A percentile compares a stretch with the other conserved stretches of the same genome.
These are phyloP conservation scores for Dryas integrifolia DNA, from an alignment of 331 rosid genomes.

Conservation along the genomic window DNA sequence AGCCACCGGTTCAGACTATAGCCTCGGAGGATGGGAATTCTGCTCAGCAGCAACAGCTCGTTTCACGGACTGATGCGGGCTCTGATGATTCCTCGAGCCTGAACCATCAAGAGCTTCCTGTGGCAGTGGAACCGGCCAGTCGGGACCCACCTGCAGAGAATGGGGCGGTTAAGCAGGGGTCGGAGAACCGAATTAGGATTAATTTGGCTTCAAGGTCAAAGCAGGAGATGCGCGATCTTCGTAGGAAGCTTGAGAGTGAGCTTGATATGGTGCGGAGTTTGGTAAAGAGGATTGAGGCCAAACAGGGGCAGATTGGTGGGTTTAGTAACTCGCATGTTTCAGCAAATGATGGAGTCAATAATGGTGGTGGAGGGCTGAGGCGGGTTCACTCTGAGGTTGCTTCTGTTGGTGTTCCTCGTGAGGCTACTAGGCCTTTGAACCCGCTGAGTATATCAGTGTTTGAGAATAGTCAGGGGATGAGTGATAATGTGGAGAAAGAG, in stretches of 20 bases:
- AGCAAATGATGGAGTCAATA: slow-evolving; percentile 38
- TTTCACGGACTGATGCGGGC: slow-evolving; percentile 39
- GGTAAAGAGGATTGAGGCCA: slow-evolving; percentile 70
- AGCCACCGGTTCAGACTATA: not conserved
- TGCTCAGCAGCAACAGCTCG: slow-evolving; percentile 26
- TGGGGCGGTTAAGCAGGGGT: slow-evolving; percentile 28
- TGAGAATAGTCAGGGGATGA: slow-evolving; percentile 63
- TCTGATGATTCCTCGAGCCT: slow-evolving; percentile 45
- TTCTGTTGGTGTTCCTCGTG: slow-evolving; percentile 52
- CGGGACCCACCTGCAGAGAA: slow-evolving; percentile 44
- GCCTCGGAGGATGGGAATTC: slow-evolving; percentile 39
- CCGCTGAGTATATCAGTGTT: slow-evolving; percentile 54
- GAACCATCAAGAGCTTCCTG: slow-evolving; percentile 33
- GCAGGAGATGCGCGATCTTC: slow-evolving; percentile 53
- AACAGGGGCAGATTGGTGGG: slow-evolving; percentile 53
- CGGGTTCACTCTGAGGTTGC: slow-evolving; percentile 65
- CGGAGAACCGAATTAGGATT: slow-evolving; percentile 38
- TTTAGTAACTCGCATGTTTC: slow-evolving; percentile 32
- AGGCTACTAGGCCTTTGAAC: slow-evolving; percentile 52
- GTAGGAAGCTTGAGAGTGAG: slow-evolving; percentile 61
- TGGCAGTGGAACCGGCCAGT: slow-evolving; percentile 20
- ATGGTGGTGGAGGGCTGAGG: slow-evolving; percentile 44
- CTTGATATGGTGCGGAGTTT: slow-evolving; percentile 57
- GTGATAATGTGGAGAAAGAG: slow-evolving; percentile 79
- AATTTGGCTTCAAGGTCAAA: slow-evolving; percentile 46